These are phyloP conservation scores for Talaromyces amestolkiae DNA, from an alignment of 2,329 filamentous ascomycete species.

Conservation along the genomic window DNA sequence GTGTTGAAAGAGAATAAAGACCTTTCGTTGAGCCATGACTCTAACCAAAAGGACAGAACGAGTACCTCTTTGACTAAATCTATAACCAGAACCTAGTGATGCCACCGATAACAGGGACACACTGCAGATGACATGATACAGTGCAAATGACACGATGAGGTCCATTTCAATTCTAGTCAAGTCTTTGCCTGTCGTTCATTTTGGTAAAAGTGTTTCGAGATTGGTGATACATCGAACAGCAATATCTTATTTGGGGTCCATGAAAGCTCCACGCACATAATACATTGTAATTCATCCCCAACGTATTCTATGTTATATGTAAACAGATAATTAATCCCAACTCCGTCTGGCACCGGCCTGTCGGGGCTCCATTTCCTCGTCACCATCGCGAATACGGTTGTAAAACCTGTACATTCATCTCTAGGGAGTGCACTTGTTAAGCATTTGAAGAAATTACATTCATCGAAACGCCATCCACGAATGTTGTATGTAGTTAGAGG, in stretches of 20 bases:
- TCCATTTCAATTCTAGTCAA: background rate
- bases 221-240: background rate
- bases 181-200: background rate
- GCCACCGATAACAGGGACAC: background rate
- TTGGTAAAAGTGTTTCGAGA: background rate
- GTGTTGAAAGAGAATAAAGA: background rate
- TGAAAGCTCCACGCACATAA: background rate
- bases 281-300: background rate
- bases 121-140: background rate
- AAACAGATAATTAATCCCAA: background rate
- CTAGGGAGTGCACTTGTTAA: background rate
- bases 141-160: too few species aligned
- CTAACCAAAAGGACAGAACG: background rate
- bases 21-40: background rate
- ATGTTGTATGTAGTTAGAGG: background rate
- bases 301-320: background rate
- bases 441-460: background rate
- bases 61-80: background rate
- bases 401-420: background rate
- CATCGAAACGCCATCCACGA: background rate
- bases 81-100: background rate
- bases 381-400: background rate
- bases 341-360: background rate
- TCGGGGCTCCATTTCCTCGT: background rate
- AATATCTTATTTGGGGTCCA: background rate